A percentile compares a stretch with the other conserved stretches of the same genome.
Conservation (phyloP, 2,329 filamentous ascomycete genomes). For the Colletotrichum kahawae region DNA sequence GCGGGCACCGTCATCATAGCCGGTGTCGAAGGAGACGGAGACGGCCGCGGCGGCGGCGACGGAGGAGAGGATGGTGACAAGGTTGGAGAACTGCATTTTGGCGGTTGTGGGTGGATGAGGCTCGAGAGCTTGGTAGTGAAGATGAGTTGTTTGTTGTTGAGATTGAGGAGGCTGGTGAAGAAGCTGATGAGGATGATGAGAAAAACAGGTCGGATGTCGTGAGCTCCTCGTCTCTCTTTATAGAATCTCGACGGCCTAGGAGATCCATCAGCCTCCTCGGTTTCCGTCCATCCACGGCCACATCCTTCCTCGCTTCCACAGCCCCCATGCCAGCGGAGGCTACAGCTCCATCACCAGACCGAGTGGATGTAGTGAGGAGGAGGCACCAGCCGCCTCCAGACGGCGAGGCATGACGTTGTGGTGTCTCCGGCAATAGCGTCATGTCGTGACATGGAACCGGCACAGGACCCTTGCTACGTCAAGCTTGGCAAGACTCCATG, state of each 20-base stretch:
- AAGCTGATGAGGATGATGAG: constrained; percentile 7
- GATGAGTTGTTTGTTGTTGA: background rate
- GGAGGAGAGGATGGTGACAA: constrained; percentile 43
- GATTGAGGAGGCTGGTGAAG: constrained; percentile 3
- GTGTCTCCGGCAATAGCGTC: constrained; percentile 60
- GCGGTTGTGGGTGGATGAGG: constrained; percentile 24
- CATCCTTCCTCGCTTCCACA: background rate
- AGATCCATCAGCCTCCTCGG: background rate
- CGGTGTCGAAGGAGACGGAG: constrained; percentile 72
- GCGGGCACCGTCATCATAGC: constrained; percentile 67
- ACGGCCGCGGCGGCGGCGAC: constrained; percentile 40
- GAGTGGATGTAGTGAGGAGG: background rate
- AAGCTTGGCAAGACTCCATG: constrained; percentile 8
- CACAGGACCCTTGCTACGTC: background rate
- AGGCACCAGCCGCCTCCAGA: background rate
- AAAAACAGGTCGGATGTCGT: background rate
- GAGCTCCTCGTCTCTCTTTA: background rate
- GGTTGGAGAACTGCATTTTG: constrained; percentile 49
- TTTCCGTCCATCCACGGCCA: background rate
- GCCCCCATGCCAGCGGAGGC: background rate
- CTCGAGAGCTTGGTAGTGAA: background rate
- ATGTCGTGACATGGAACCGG: constrained; percentile 8
- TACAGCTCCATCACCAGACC: constrained; percentile 8
- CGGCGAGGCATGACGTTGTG: constrained; percentile 54
- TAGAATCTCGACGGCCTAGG: background rate